These are phyloP conservation scores for Malus hybrid DNA, from an alignment of 331 rosid species.

Conservation along the genomic window DNA sequence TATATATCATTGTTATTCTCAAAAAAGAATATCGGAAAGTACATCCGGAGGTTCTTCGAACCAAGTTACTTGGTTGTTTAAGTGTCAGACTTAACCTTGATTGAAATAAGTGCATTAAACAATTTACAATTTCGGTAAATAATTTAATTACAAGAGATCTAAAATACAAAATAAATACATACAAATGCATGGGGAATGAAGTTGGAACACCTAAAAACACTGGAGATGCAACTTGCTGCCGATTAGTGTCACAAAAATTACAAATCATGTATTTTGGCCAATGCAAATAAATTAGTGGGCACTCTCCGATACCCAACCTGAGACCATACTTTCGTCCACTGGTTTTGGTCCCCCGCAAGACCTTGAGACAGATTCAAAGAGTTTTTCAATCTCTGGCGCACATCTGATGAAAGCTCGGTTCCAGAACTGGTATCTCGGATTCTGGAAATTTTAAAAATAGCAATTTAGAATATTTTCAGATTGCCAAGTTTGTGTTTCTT, in stretches of 20 bases:
- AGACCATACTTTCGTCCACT: slow-evolving; percentile 79
- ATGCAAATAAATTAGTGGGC: slow-evolving; percentile 24
- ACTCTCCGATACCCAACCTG: slow-evolving; percentile 64
- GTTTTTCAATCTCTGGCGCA: slow-evolving; percentile 92
- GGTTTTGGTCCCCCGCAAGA: slow-evolving; percentile 96
- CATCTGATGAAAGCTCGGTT: slow-evolving; percentile 85
- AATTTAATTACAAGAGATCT: neutral
- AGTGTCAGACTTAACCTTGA: too few species aligned
- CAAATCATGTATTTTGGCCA: neutral
- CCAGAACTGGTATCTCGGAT: slow-evolving; percentile 92
- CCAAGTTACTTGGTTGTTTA: too few species aligned
- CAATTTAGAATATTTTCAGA: neutral
- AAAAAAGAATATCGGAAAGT: too few species aligned
- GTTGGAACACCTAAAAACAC: neutral
- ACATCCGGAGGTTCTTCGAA: too few species aligned
- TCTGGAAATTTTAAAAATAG: slow-evolving; percentile 33
- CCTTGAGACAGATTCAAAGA: slow-evolving; percentile 93
- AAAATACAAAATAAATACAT: neutral
- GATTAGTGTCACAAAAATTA: neutral
- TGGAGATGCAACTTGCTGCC: neutral
- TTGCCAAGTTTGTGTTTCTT: neutral
- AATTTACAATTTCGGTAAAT: neutral
- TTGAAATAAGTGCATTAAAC: too few species aligned
- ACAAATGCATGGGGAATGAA: neutral
- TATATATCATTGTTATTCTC: too few species aligned